These are phyloP conservation scores for Scedosporium boydii DNA, from an alignment of 2,329 filamentous ascomycete species.

Conservation along the genomic window DNA sequence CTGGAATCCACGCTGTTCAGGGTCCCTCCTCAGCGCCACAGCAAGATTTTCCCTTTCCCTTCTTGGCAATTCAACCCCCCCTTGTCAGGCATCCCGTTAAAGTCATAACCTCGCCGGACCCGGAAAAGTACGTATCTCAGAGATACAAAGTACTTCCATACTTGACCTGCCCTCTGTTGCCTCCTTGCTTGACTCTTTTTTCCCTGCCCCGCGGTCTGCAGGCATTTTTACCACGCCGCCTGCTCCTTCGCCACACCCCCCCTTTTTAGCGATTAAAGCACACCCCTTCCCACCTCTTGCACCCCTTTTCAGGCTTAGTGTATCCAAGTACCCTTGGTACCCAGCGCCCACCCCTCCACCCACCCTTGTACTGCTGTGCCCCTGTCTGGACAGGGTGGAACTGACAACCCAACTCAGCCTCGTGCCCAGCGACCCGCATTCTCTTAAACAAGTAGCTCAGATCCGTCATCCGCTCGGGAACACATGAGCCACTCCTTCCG, in stretches of 20 bases:
- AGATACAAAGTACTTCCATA: neutral
- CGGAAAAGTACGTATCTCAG: neutral
- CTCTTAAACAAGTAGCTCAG: neutral
- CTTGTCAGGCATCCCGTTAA: neutral
- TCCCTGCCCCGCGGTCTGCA: neutral
- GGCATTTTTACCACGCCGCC: neutral
- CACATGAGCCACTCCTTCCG: slow-evolving; percentile 4
- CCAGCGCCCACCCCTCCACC: neutral
- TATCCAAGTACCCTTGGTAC: slow-evolving; percentile 1
- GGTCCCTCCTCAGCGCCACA: neutral
- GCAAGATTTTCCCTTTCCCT: neutral
- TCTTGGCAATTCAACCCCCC: neutral
- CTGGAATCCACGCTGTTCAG: neutral
- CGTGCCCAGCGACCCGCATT: slow-evolving; percentile 2
- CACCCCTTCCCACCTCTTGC: neutral
- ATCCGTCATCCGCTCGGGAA: slow-evolving; percentile 1
- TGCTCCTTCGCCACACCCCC: neutral
- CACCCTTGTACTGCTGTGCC: slow-evolving; percentile 6
- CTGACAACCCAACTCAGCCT: slow-evolving; percentile 3
- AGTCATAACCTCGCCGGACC: neutral
- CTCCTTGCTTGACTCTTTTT: neutral
- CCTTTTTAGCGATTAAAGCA: neutral
- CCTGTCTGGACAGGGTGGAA: neutral
- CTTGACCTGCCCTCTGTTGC: neutral
- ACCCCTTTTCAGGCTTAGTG: neutral